Conservation (phyloP, 2,329 filamentous ascomycete species). For the Aspergillus intermedius region DNA sequence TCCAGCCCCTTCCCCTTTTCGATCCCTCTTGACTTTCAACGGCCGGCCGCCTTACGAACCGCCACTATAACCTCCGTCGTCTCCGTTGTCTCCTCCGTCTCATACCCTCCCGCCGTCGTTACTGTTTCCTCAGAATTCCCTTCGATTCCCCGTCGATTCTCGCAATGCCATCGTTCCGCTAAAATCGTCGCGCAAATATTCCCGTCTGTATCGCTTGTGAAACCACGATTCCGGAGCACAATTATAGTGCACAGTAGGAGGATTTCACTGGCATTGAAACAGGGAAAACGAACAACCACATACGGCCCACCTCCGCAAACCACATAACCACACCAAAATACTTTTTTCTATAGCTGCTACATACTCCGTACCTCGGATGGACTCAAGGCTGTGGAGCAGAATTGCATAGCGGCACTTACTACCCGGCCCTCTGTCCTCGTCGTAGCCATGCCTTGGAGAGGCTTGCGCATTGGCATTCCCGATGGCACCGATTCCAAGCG, state of each 20-base stretch:
- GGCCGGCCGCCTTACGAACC: neutral
- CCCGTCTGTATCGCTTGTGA: neutral
- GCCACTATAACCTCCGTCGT: too few species aligned
- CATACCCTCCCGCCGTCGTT: neutral
- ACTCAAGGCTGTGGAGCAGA: conserved; percentile 13
- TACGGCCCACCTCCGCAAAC: neutral
- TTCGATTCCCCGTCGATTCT: neutral
- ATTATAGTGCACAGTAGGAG: neutral
- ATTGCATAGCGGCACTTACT: conserved; percentile 8
- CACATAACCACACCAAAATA: neutral
- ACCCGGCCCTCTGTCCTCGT: conserved; percentile 9
- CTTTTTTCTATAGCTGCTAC: neutral
- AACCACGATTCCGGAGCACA: too few species aligned
- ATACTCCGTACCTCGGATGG: conserved; percentile 12
- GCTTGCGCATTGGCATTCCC: conserved; percentile 27
- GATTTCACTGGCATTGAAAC: neutral
- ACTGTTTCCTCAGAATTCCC: neutral
- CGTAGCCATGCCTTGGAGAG: conserved; percentile 37
- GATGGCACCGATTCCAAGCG: conserved; percentile 30
- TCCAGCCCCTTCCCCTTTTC: conserved; percentile 2
- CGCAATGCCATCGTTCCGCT: neutral
- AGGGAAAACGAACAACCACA: neutral
- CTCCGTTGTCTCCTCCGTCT: neutral
- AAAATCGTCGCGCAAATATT: neutral
- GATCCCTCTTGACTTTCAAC: neutral